These are phyloP conservation scores for Pythium brachiatum DNA, from an alignment of 352 stramenopile genomes.

Conservation along the genomic window DNA sequence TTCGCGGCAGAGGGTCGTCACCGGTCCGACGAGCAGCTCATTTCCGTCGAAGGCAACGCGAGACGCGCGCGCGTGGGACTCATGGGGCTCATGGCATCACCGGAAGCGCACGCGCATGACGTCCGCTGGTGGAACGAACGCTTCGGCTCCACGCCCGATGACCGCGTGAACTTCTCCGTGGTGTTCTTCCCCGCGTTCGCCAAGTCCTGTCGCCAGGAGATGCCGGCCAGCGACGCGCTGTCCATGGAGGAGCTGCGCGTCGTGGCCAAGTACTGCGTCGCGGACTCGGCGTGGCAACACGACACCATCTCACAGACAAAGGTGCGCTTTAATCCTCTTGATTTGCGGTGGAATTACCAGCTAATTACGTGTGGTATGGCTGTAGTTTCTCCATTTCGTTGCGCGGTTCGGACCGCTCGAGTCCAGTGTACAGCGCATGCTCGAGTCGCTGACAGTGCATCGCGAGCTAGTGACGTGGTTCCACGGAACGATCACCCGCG, in stretches of 20 bases:
- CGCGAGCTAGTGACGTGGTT: constrained; percentile 72
- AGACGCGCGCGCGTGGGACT: neutral
- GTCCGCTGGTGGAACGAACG: constrained; percentile 26
- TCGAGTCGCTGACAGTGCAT: constrained; percentile 59
- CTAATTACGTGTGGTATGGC: constrained; percentile 2
- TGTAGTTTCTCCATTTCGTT: constrained; percentile 59
- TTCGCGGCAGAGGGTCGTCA: constrained; percentile 12
- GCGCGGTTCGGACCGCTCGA: constrained; percentile 72
- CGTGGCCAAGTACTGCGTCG: constrained; percentile 54
- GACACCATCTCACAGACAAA: constrained; percentile 46
- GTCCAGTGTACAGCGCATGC: constrained; percentile 47
- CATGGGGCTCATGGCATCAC: neutral
- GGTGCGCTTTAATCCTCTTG: constrained; percentile 18
- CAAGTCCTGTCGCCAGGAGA: constrained; percentile 33
- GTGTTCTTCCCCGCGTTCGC: constrained; percentile 58
- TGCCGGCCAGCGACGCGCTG: constrained; percentile 33
- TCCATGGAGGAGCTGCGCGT: constrained; percentile 61
- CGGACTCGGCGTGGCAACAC: constrained; percentile 35
- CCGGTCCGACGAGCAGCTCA: neutral
- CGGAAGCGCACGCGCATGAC: constrained; percentile 7
- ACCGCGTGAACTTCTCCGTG: constrained; percentile 33
- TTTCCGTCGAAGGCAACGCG: constrained; percentile 4
- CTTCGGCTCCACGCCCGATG: constrained; percentile 14
- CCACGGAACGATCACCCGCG: constrained; percentile 54
- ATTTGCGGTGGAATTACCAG: neutral